Evolutionary conservation across 1,284 basidiomycete species (phyloP).

Genomic region (Stereum hirsutum): DNA sequence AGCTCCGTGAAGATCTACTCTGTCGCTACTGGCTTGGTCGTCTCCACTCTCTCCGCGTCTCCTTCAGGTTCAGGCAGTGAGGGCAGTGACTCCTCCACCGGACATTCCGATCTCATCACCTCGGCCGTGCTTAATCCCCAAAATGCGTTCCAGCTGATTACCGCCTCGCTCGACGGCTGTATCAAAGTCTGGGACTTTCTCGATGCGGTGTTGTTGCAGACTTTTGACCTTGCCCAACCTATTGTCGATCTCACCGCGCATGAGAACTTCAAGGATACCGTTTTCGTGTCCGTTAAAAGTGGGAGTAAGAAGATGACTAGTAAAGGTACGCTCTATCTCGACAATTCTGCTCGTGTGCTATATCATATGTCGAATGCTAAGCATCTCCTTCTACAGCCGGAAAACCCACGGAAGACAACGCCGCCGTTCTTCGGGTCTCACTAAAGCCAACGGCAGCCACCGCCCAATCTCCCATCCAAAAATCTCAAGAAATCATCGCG

Average conservation of each 20-base stretch:
- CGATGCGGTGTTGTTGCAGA: slow-evolving; percentile 75
- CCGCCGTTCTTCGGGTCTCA: slow-evolving; percentile 50
- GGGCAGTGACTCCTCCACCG: slow-evolving; percentile 31
- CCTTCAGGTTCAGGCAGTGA: slow-evolving; percentile 28
- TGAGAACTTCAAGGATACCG: slow-evolving; percentile 50
- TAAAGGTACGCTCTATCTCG: slow-evolving; percentile 29
- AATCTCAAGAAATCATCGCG: slow-evolving; percentile 39
- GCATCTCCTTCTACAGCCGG: slow-evolving; percentile 7
- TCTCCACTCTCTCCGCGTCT: slow-evolving; percentile 62
- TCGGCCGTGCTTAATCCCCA: slow-evolving; percentile 74
- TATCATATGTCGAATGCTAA: slow-evolving; percentile 3
- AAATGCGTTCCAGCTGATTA: slow-evolving; percentile 87
- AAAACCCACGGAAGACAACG: slow-evolving; percentile 31
- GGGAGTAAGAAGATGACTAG: slow-evolving; percentile 34
- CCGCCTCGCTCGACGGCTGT: slow-evolving; percentile 76
- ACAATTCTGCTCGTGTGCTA: neutral
- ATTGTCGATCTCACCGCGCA: slow-evolving; percentile 70
- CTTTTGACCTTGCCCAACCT: slow-evolving; percentile 60
- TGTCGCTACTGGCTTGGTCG: slow-evolving; percentile 61
- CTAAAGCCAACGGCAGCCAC: slow-evolving; percentile 39
- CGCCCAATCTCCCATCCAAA: slow-evolving; percentile 30
- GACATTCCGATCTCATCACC: slow-evolving; percentile 56
- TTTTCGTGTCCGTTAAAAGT: slow-evolving; percentile 62
- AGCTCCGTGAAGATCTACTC: slow-evolving; percentile 79
- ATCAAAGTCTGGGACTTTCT: slow-evolving; percentile 93